Evolutionary conservation across 2,329 filamentous ascomycete genomes (phyloP), one percentile per base, ranked within the genome.

Genomic region (Anisogramma anomala): DNA sequence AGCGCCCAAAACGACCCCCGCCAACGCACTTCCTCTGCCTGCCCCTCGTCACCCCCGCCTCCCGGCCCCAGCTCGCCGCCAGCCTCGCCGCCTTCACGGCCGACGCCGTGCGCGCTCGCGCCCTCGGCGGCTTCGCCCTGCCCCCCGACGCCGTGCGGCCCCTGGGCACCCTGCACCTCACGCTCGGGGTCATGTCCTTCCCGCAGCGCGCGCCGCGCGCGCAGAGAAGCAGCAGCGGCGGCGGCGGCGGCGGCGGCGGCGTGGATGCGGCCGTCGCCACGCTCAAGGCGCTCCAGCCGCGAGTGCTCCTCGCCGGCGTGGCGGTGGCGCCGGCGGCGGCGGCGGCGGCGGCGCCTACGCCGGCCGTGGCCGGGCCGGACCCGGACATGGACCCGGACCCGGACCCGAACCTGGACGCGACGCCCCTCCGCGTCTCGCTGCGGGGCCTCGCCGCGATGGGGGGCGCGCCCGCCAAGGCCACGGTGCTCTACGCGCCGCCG

Each of bases 121-220:
- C 57, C 42, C 51, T 61, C 38, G 53, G 61, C 43, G 58, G 63
- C 48, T 60, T 64, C 45, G 65, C 66, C 5, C 62, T 89, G 8
- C 82, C 83, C 0, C 57, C 66, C 23, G 71, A 71, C 41, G 85
- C 86, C 2, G 64, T 94, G 37, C 69, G 87, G 20, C 86, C 86
- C 0, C 61, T 84, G 0, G 84, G 84, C 0, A 87, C 86, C 1
- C 61, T 95, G 35, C 89, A 96, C 60, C 65, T 94, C 3, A 95
- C 88, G 0, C 68, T 95, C 0, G 88, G 87, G 0, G 83, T 93
- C 1, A 88, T 95, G 82, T 81, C 73, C 49, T 70, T 94, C 8
- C 60, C 67, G 3, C 67, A 64, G 2, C n/a, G n/a, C n/a, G n/a
- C n/a, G n/a, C n/a, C n/a, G n/a, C n/a, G n/a, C n/a, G n/a, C n/a